A percentile compares a stretch with the other conserved stretches of the same genome.
Evolutionary conservation across 2,329 filamentous ascomycete species (phyloP).

Genomic region (Davidsoniella virescens): DNA sequence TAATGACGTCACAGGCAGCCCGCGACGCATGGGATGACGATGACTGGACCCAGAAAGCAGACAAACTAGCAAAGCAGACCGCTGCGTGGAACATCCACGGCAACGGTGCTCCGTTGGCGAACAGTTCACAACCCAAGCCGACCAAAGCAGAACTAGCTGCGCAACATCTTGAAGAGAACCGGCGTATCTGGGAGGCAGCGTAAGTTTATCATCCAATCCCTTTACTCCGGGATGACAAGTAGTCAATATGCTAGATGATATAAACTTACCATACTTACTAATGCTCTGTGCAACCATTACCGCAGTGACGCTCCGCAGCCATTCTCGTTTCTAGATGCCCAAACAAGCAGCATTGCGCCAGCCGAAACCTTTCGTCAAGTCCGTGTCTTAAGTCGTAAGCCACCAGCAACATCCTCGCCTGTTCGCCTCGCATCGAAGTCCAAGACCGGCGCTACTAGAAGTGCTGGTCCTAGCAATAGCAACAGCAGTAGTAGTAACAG

Average conservation of each 20-base stretch:
- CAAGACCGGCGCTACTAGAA: slow-evolving; percentile 54
- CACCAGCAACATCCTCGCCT: slow-evolving; percentile 34
- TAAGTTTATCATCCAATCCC: slow-evolving; percentile 23
- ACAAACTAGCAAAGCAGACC: slow-evolving; percentile 30
- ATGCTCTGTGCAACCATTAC: neutral
- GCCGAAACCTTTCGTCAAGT: slow-evolving; percentile 66
- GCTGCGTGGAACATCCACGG: neutral
- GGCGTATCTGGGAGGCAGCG: slow-evolving; percentile 80
- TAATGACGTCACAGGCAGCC: slow-evolving; percentile 26
- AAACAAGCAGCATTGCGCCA: slow-evolving; percentile 22
- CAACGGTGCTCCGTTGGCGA: slow-evolving; percentile 16
- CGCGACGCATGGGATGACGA: slow-evolving; percentile 82
- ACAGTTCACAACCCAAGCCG: slow-evolving; percentile 27
- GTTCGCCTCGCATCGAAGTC: neutral
- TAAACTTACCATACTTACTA: neutral
- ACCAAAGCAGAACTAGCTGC: slow-evolving; percentile 64
- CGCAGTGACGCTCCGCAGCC: slow-evolving; percentile 56
- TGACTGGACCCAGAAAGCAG: slow-evolving; percentile 71
- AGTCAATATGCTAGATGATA: neutral
- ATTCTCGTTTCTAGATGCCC: slow-evolving; percentile 58
- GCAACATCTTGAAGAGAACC: slow-evolving; percentile 68
- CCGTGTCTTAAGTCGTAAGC: slow-evolving; percentile 73
- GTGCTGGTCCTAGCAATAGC: slow-evolving; percentile 21
- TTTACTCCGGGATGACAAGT: neutral
- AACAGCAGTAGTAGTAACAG: slow-evolving; percentile 19